Evolutionary conservation across 2,329 filamentous ascomycete species (phyloP), one percentile per base, ranked within the genome.

Genomic region (Bipolaris sorokiniana): DNA sequence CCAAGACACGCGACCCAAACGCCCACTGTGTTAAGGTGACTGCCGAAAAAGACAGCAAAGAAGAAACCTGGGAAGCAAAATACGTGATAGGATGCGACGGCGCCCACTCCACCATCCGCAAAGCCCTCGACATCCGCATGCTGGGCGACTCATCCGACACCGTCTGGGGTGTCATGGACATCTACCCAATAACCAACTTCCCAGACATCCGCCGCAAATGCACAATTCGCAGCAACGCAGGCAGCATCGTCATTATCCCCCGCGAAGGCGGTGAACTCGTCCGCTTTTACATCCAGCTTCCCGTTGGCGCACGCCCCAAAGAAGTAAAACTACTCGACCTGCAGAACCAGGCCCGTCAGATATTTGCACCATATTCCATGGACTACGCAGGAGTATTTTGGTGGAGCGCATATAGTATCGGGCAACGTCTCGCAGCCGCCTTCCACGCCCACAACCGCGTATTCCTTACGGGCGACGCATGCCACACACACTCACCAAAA

Each of bases 391-490:
- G 83, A 51, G 86, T 84, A 79, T 88, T 75, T 16, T 91, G 89
- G 88, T 91, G 90, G 77, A 88, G 88, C 44, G 85, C 87, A 41
- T 91, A 90, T 71, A 83, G 87, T 64, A 87, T 90, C 55, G 86
- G 88, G 10, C 88, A 90, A 77, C 84, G 90, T 16, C 83, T 92
- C 20, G 90, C 89, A 1, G 86, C 86, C 63, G 82, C 84, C 45
- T 92, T 92, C 77, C 84, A 85, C 63, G 85, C 89, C 66, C 80
- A 84, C 45, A 78, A 86, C 58, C 82, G 86, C 15, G 83, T 89
- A n/a, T 91, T 91, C 72, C 79, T 91, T 37, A 86, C 86, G 11
- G 88, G 88, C 15, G 88, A 91, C 68, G 88, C 88, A 33, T 88
- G 86, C 79, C 70, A 84, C 64, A 90, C 88, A 0, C 88, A 91